Percentiles rank a stretch among this genome's conserved stretches.
These are phyloP conservation scores for Acacia melanoxylon DNA, from an alignment of 306 rosid genomes.

Conservation along the genomic window DNA sequence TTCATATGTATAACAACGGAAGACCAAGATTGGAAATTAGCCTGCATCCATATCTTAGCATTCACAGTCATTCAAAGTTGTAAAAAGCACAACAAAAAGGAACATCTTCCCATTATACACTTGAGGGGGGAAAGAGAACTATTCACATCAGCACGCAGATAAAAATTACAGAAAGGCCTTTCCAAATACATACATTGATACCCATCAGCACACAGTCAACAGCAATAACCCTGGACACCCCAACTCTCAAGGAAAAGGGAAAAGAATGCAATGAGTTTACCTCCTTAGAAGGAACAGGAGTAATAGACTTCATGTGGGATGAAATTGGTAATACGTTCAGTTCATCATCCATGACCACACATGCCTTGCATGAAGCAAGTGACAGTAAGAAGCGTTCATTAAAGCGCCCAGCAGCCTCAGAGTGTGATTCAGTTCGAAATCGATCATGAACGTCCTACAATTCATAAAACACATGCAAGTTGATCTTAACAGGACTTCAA, in stretches of 20 bases:
- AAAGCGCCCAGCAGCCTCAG: conserved; percentile 78
- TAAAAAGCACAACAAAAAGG: conserved; percentile 16
- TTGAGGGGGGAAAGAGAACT: not conserved
- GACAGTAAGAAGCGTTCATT: conserved; percentile 95
- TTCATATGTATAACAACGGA: not conserved
- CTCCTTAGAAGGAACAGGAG: conserved; percentile 69
- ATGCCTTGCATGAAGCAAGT: conserved; percentile 84
- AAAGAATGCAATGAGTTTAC: conserved; percentile 43
- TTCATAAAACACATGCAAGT: conserved; percentile 15
- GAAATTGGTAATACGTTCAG: conserved; percentile 86
- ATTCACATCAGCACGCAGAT: not conserved
- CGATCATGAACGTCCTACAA: conserved; percentile 94
- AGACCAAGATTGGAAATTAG: conserved; percentile 23
- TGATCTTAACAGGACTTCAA: conserved; percentile 22
- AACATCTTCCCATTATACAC: not conserved
- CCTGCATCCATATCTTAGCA: conserved; percentile 14
- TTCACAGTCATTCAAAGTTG: not conserved
- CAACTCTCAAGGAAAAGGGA: not conserved
- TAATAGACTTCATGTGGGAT: conserved; percentile 81
- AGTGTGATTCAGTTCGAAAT: conserved; percentile 93
- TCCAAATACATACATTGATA: not conserved
- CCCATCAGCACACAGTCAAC: not conserved
- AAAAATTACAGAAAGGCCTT: not conserved
- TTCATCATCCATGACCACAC: conserved; percentile 92
- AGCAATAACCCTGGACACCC: not conserved